Evolutionary conservation across 805 yeast genomes (phyloP).

Genomic region (Alloascoidea africana): DNA sequence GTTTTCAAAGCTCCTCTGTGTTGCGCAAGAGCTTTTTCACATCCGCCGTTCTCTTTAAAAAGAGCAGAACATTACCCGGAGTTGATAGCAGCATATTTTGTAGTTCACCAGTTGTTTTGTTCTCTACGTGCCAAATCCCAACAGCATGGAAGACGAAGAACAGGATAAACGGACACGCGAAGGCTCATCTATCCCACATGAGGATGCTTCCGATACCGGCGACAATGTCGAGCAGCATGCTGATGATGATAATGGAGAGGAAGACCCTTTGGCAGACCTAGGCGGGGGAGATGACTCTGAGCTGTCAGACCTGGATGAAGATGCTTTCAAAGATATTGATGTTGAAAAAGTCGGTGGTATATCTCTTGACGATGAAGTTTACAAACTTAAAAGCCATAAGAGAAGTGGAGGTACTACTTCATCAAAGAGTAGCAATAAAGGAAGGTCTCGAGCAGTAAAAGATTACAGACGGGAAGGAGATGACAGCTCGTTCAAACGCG

Average conservation of each 20-base stretch:
- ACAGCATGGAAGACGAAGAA: no score
- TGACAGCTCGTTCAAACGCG: slow-evolving; percentile 4
- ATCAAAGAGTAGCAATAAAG: slow-evolving; percentile 6
- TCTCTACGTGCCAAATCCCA: no score
- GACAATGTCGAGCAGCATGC: slow-evolving; percentile 5
- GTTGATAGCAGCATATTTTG: no score
- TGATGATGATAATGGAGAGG: slow-evolving; percentile 6
- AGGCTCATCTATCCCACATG: slow-evolving; percentile 4
- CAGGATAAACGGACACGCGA: neutral
- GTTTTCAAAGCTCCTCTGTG: no score
- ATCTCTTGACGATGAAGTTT: slow-evolving; percentile 22
- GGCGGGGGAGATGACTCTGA: slow-evolving; percentile 16
- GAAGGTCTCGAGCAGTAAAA: slow-evolving; percentile 7
- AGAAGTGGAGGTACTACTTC: slow-evolving; percentile 7
- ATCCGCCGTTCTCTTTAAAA: no score
- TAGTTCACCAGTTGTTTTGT: no score
- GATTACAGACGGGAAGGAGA: slow-evolving; percentile 7
- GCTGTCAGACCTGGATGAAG: slow-evolving; percentile 24
- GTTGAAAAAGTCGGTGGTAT: slow-evolving; percentile 12
- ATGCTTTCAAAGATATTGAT: slow-evolving; percentile 17
- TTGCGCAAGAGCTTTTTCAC: no score
- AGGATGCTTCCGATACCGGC: slow-evolving; percentile 10
- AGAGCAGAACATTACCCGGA: no score
- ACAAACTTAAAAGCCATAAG: slow-evolving; percentile 20
- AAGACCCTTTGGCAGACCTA: slow-evolving; percentile 1